phyloP scores from a whole-genome alignment of 2,329 filamentous ascomycete genomes.

The Penicillium sp. region DNA sequence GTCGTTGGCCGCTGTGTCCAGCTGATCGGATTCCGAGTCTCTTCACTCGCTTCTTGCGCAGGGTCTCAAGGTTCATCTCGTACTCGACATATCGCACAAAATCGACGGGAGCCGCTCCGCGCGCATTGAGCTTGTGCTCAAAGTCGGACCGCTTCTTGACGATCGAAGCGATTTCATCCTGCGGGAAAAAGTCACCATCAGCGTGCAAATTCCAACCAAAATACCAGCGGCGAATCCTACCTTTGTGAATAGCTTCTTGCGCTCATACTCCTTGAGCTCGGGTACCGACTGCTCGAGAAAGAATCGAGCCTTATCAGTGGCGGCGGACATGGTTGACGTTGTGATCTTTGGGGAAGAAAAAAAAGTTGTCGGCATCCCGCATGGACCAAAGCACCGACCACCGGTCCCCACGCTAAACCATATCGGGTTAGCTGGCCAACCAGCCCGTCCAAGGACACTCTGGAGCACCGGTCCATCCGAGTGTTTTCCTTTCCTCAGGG shows the following conservation, averaged over 20 bases:
- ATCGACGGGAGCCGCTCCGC: slow-evolving; percentile 74
- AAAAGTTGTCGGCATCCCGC: slow-evolving; percentile 42
- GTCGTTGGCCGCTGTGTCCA: slow-evolving; percentile 73
- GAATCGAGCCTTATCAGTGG: slow-evolving; percentile 92
- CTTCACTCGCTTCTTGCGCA: slow-evolving; percentile 81
- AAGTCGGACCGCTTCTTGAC: slow-evolving; percentile 89
- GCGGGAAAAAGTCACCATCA: slow-evolving; percentile 17
- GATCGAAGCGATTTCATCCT: slow-evolving; percentile 89
- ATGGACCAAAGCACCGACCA: slow-evolving; percentile 27
- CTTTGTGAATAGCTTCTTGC: slow-evolving; percentile 86
- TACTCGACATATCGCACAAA: slow-evolving; percentile 82
- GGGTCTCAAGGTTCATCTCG: slow-evolving; percentile 68
- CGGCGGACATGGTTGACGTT: slow-evolving; percentile 68
- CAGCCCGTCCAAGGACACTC: slow-evolving; percentile 16
- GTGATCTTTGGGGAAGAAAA: slow-evolving; percentile 24
- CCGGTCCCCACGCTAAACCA: slow-evolving; percentile 24
- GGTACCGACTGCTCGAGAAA: slow-evolving; percentile 91
- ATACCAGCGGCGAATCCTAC: slow-evolving; percentile 49
- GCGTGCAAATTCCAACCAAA: slow-evolving; percentile 14
- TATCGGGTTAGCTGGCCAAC: slow-evolving; percentile 16
- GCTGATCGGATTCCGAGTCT: slow-evolving; percentile 76
- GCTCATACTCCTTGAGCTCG: slow-evolving; percentile 88
- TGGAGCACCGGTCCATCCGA: slow-evolving; percentile 30
- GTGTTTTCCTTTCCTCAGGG: slow-evolving; percentile 36
- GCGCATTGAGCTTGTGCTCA: slow-evolving; percentile 85